Percentiles rank a stretch among this genome's conserved stretches.
phyloP scores from a whole-genome alignment of 2,329 filamentous ascomycete genomes.

The Beauveria brongniartii region DNA sequence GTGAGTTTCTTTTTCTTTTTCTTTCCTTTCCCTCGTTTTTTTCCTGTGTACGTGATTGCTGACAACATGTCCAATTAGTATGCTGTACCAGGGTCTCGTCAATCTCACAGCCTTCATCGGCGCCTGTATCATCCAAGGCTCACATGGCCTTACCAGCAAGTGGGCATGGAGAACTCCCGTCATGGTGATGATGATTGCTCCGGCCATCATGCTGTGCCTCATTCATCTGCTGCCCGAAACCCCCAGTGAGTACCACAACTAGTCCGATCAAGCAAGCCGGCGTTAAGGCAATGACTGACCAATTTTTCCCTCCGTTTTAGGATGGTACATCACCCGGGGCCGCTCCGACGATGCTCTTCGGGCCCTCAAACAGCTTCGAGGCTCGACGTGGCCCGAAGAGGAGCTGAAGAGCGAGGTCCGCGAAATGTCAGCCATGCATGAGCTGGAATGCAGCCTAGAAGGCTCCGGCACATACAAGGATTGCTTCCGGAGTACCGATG shows the following conservation, averaged over 20 bases:
- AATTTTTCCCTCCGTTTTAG: not conserved
- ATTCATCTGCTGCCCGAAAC: not conserved
- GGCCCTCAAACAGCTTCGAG: not conserved
- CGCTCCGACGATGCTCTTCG: not conserved
- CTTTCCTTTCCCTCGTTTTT: not conserved
- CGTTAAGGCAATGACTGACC: not conserved
- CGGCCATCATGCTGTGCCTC: not conserved
- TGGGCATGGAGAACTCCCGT: not conserved
- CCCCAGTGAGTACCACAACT: not conserved
- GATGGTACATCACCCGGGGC: not conserved
- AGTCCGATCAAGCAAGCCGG: not conserved
- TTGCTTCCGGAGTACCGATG: not conserved
- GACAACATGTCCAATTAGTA: not conserved
- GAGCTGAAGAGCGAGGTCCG: not conserved
- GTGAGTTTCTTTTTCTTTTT: not conserved
- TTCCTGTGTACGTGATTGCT: not conserved
- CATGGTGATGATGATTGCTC: not conserved
- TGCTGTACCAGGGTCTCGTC: not conserved
- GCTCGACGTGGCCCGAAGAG: not conserved
- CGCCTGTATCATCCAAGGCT: not conserved
- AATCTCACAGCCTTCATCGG: not conserved
- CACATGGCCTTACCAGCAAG: not conserved
- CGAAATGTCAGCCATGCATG: not conserved
- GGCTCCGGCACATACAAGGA: not conserved
- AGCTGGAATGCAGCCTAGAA: not conserved